Base-by-base conservation (phyloP, 2,329 filamentous ascomycete species). In the Mollisia scopiformis region DNA sequence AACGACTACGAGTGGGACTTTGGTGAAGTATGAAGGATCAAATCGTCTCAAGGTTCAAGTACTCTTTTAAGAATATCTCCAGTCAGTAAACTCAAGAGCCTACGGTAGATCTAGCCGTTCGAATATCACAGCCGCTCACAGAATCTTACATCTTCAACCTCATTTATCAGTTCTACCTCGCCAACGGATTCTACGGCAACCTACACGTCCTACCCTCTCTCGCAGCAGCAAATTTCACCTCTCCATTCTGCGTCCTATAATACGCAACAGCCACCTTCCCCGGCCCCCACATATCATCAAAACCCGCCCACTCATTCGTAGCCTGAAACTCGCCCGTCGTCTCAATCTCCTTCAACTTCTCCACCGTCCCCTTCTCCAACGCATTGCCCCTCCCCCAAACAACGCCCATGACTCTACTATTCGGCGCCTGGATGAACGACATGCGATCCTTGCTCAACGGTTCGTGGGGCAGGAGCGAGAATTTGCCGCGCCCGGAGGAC, bases 301-400 rank as follows among this genome's bases (percentile, higher is more conserved):
- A 57, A 16, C 55, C 55, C 11, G 41, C 21, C 31, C 47, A 33
- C 3, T n/a, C 25, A 46, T 33, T 46, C 33, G 35, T 52, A 14
- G 55, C 55, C 25, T 52, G 33, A 27, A 58, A 57, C 46, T 57
- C 55, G 3, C 55, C 55, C 4, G 46, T 51, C 4, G 46, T 57
- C 31, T 57, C 55, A 50, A 57, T 57, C 46, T 57, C 30, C 23
- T 30, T 57, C 30, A 57, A 5, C 31, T 57, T 57, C 55, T 57
- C 46, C 2, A 35, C 13, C 33, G 35, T 10, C 8, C 43, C 55
- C 19, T 51, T 57, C 4, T 47, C 55, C 6, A 57, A 19, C 11
- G 21, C 55, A 41, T 57, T 57, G 2, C 30, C 28, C 21, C 2
- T 39, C 8, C 55, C 55, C 55, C 55, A 57, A 3, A 57, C 55